Evolutionary conservation across 1,284 basidiomycete species (phyloP).

Genomic region (Amylostereum areolatum): DNA sequence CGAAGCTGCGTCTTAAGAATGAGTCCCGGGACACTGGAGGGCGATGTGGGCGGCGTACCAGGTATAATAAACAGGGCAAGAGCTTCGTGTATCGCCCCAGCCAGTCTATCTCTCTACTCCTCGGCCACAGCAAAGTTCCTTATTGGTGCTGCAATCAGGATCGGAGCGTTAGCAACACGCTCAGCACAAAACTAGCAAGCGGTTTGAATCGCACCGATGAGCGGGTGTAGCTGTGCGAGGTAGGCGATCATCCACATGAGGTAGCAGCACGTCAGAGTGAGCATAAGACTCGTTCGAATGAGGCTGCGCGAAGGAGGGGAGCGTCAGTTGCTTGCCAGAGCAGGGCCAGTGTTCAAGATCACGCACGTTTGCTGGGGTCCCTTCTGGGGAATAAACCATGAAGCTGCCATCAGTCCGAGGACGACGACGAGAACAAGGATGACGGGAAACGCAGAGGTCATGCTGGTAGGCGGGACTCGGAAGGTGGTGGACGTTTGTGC

Average conservation of each 20-base stretch:
- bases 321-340: too few relatives aligned
- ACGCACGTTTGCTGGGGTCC: slow-evolving; percentile 86
- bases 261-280: slow-evolving; percentile 79
- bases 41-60: too few relatives aligned
- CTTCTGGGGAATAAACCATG: slow-evolving; percentile 73
- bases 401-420: slow-evolving; percentile 55
- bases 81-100: too few relatives aligned
- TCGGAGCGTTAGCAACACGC: background rate
- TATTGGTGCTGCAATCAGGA: slow-evolving; percentile 17
- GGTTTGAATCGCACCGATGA: slow-evolving; percentile 57
- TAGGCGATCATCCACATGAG: slow-evolving; percentile 95
- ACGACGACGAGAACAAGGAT: slow-evolving; percentile 44
- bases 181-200: slow-evolving; percentile 4
- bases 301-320: slow-evolving; percentile 44
- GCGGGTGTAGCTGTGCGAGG: slow-evolving; percentile 84
- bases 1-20: too few relatives aligned
- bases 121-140: slow-evolving; percentile 9
- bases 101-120: background rate
- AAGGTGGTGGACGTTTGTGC: slow-evolving; percentile 1
- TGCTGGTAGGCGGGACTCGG: slow-evolving; percentile 14
- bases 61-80: too few relatives aligned
- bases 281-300: slow-evolving; percentile 71
- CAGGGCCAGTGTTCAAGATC: too few relatives aligned
- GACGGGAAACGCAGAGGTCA: slow-evolving; percentile 34
- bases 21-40: too few relatives aligned